Evolutionary conservation across 2,329 filamentous ascomycete species (phyloP).

Genomic region (Paraphoma sp.): DNA sequence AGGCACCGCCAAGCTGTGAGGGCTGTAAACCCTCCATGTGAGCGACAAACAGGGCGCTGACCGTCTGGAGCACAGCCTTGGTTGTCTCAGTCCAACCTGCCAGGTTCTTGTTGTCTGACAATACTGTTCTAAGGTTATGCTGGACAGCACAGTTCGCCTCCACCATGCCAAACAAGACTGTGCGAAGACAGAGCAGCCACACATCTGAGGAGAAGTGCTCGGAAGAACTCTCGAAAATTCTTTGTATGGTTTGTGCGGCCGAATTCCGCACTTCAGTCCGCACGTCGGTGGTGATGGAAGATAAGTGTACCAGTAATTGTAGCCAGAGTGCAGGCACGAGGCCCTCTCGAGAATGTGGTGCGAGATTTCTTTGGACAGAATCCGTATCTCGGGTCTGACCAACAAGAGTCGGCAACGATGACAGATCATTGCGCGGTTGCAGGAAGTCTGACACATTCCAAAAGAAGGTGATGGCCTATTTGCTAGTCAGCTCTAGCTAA

Average conservation of each 20-base stretch:
- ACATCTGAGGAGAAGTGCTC: conserved; percentile 77
- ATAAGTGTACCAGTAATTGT: conserved; percentile 73
- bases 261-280: conserved; percentile 81
- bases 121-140: conserved; percentile 17
- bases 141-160: conserved; percentile 61
- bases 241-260: conserved; percentile 87
- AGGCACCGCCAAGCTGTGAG: conserved; percentile 72
- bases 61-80: conserved; percentile 44
- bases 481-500: conserved; percentile 7
- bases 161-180: conserved; percentile 80
- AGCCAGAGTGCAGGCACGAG: conserved; percentile 80
- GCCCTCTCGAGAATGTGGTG: conserved; percentile 63
- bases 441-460: conserved; percentile 95
- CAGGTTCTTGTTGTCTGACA: conserved; percentile 22
- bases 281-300: conserved; percentile 73
- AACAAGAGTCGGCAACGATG: conserved; percentile 38
- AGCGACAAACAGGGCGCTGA: conserved; percentile 68
- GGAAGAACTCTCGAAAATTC: conserved; percentile 91
- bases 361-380: conserved; percentile 64
- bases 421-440: conserved; percentile 55
- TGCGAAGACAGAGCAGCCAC: conserved; percentile 83
- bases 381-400: conserved; percentile 49
- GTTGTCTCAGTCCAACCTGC: conserved; percentile 50
- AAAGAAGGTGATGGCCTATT: conserved; percentile 87
- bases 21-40: conserved; percentile 78